Base-by-base conservation (phyloP, 1,284 basidiomycete species). In the Mycena citricolor region DNA sequence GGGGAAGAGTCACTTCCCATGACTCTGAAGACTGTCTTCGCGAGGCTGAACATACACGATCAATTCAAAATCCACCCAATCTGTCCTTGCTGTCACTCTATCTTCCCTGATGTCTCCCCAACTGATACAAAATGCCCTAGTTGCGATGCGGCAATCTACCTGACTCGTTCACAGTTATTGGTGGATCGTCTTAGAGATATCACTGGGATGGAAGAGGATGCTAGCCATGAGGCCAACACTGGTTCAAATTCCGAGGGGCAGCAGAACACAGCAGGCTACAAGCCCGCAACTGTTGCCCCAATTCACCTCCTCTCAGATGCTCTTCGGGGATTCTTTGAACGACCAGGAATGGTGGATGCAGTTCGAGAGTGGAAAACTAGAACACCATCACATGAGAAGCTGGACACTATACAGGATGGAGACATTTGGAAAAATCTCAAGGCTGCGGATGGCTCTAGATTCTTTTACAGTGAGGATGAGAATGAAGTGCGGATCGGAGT, bases 11-110 rank as follows among this genome's bases (percentile, higher is more conserved):
- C 30, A 8, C 52, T 59, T 25, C 61, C 59, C 2, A 21, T 39
- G 0, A 57, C 52, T 3, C 54, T 62, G 5, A 50, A 45, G 8
- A 58, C 61, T 0, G 49, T 54, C 4, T 49, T 62, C 24, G 47
- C 47, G 16, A 39, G 43, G 3, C 50, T 61, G 16, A 42, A 59
- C n/a, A 36, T 62, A 16, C 13, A 44, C 2, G 59, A 62, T 35
- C 23, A 31, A 8, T 61, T 63, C 29, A 36, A 33, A 13, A 45
- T 59, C 11, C 49, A 52, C 23, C 53, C 57, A 3, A 42, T 57
- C 11, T 62, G 60, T 38, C 32, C 34, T 8, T 14, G 24, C 3
- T 62, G 60, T 37, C 52, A 53, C 17, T 46, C 25, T 10, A 37
- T 37, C n/a, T 37, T 7, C 2, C 35, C 22, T 3, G 10, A 10